Evolutionary conservation across 495 filamentous ascomycete species (phyloP).

Genomic region (Lasiosphaeria miniovina): DNA sequence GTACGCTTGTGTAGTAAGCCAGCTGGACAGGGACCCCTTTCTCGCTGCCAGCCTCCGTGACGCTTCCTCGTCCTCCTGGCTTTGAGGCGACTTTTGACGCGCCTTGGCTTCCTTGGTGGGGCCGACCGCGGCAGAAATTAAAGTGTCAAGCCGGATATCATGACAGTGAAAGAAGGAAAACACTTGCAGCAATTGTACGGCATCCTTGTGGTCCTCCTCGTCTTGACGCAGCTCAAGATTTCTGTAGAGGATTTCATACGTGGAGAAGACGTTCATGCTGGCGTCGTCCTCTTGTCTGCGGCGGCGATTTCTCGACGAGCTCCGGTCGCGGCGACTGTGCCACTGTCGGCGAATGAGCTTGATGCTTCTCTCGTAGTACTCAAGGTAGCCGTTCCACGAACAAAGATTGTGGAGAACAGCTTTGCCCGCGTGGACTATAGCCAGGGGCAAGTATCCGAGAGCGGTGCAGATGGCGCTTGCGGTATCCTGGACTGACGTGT

Average conservation of each 20-base stretch:
- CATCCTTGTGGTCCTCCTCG: slow-evolving; percentile 8
- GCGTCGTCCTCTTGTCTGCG: slow-evolving; percentile 1
- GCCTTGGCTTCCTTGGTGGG: slow-evolving; percentile 6
- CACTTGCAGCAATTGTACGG: slow-evolving; percentile 6
- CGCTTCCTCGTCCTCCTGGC: too few relatives aligned
- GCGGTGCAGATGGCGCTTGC: slow-evolving; percentile 26
- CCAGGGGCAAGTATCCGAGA: slow-evolving; percentile 36
- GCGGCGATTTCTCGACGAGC: not conserved
- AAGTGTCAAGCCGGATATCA: slow-evolving; percentile 5
- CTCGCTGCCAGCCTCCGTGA: too few relatives aligned
- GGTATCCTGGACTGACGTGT: slow-evolving; percentile 13
- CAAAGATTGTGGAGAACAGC: slow-evolving; percentile 21
- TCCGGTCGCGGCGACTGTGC: not conserved
- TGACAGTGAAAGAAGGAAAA: slow-evolving; percentile 14
- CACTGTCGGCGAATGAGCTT: not conserved
- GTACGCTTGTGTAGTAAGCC: too few relatives aligned
- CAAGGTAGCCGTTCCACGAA: slow-evolving; percentile 5
- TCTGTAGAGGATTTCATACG: slow-evolving; percentile 9
- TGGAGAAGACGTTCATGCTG: slow-evolving; percentile 9
- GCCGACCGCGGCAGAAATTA: slow-evolving; percentile 6
- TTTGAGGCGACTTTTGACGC: not conserved
- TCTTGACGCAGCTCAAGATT: not conserved
- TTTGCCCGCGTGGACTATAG: slow-evolving; percentile 39
- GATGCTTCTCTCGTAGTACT: slow-evolving; percentile 1
- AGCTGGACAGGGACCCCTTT: too few relatives aligned